Conservation (phyloP, 352 stramenopile species). For the Globisporangium echinulatum region DNA sequence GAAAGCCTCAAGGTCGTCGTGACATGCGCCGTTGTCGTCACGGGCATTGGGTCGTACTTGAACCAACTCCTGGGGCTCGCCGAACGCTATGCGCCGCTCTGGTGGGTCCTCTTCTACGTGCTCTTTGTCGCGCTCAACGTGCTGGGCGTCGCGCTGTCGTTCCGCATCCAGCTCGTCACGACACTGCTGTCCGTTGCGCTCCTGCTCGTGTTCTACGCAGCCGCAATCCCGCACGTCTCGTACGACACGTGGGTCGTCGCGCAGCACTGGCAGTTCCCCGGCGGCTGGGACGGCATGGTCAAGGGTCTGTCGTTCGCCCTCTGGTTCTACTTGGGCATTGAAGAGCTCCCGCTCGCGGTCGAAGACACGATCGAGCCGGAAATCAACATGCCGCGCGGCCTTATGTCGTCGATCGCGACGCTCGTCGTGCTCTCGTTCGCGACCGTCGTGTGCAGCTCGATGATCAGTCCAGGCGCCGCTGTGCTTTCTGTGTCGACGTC, state of each 20-base stretch:
- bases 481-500: conserved; percentile 36
- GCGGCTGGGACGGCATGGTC: conserved; percentile 38
- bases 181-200: conserved; percentile 53
- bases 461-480: conserved; percentile 44
- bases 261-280: conserved; percentile 36
- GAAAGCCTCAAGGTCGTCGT: conserved; percentile 70
- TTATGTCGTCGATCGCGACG: conserved; percentile 52
- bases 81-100: conserved; percentile 33
- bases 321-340: conserved; percentile 71
- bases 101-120: conserved; percentile 59
- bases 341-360: conserved; percentile 54
- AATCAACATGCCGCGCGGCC: conserved; percentile 50
- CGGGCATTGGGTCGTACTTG: conserved; percentile 63
- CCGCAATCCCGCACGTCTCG: conserved; percentile 45
- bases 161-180: conserved; percentile 50
- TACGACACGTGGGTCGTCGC: conserved; percentile 46
- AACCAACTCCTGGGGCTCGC: conserved; percentile 42
- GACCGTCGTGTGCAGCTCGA: conserved; percentile 62
- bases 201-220: conserved; percentile 59
- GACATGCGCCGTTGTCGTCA: conserved; percentile 52
- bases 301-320: conserved; percentile 59
- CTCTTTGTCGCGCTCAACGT: conserved; percentile 59
- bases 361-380: conserved; percentile 61
- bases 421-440: conserved; percentile 45
- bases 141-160: conserved; percentile 53